phyloP scores from a whole-genome alignment of 2,329 filamentous ascomycete genomes.

The Fusarium sp. region DNA sequence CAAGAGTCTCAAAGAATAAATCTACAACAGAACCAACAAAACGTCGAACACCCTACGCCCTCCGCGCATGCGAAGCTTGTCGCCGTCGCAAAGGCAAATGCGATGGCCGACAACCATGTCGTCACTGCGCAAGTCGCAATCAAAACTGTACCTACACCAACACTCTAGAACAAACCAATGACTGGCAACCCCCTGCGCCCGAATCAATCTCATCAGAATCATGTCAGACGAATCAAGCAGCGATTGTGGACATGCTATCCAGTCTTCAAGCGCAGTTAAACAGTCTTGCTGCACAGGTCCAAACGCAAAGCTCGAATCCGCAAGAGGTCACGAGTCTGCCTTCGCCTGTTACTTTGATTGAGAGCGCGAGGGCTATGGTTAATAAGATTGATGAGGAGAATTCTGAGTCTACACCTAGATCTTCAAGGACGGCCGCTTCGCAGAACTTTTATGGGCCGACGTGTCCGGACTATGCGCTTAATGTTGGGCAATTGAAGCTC shows the following conservation, averaged over 20 bases:
- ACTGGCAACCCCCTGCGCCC: neutral
- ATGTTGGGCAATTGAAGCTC: constrained; percentile 39
- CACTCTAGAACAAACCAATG: neutral
- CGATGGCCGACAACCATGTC: constrained; percentile 17
- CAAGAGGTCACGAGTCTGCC: neutral
- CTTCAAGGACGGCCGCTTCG: constrained; percentile 1
- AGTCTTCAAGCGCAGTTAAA: constrained; percentile 23
- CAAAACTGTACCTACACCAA: neutral
- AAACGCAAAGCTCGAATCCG: neutral
- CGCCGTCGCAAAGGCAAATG: constrained; percentile 24
- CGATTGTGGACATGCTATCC: constrained; percentile 24
- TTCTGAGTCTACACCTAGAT: neutral
- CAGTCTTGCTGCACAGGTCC: constrained; percentile 22
- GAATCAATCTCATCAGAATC: neutral
- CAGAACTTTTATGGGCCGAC: constrained; percentile 43
- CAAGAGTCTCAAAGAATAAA: constrained; percentile 10
- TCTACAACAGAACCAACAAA: constrained; percentile 5
- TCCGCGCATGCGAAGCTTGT: constrained; percentile 24
- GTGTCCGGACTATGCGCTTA: constrained; percentile 44
- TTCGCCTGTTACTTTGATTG: constrained; percentile 3
- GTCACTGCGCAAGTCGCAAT: constrained; percentile 6
- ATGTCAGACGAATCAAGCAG: constrained; percentile 7
- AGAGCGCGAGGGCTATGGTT: neutral
- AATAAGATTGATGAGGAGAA: neutral
- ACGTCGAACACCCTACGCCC: constrained; percentile 20